phyloP scores from a whole-genome alignment of 495 filamentous ascomycete species.

The Tuber calosporum region DNA sequence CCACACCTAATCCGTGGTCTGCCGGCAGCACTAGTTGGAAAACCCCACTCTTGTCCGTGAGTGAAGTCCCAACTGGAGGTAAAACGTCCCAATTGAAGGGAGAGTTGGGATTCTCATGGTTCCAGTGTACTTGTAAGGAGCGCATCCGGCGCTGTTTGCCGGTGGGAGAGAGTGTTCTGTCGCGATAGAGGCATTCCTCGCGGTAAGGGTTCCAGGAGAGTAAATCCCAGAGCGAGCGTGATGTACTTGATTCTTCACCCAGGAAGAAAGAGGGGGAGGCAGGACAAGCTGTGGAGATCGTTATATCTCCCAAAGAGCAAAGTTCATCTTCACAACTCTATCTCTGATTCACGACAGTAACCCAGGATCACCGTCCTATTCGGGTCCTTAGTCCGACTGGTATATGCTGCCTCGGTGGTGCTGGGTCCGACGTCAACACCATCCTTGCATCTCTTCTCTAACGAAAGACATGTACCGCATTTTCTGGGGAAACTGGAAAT shows the following conservation, averaged over 20 bases:
- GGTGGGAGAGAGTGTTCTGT: slow-evolving; percentile 43
- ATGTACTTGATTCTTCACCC: neutral
- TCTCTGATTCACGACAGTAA: neutral
- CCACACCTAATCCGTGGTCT: slow-evolving; percentile 45
- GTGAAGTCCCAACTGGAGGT: slow-evolving; percentile 47
- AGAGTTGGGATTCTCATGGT: slow-evolving; percentile 44
- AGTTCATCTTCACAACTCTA: neutral
- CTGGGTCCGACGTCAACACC: neutral
- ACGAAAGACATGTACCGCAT: neutral
- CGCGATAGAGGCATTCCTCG: neutral
- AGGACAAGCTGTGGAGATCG: neutral
- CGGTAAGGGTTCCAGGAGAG: neutral
- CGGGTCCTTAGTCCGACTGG: no score
- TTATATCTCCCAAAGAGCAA: neutral
- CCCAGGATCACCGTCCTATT: neutral
- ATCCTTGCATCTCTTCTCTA: neutral
- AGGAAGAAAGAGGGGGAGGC: neutral
- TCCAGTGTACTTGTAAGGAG: slow-evolving; percentile 45
- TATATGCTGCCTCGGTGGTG: neutral
- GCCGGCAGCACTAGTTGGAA: slow-evolving; percentile 47
- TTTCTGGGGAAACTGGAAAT: no score
- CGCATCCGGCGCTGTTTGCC: slow-evolving; percentile 42
- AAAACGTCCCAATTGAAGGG: slow-evolving; percentile 43
- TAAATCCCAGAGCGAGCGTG: neutral
- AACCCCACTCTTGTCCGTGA: slow-evolving; percentile 45